phyloP scores from a whole-genome alignment of 768 basidiomycete species.

The Neoboletus subvelutipes region DNA sequence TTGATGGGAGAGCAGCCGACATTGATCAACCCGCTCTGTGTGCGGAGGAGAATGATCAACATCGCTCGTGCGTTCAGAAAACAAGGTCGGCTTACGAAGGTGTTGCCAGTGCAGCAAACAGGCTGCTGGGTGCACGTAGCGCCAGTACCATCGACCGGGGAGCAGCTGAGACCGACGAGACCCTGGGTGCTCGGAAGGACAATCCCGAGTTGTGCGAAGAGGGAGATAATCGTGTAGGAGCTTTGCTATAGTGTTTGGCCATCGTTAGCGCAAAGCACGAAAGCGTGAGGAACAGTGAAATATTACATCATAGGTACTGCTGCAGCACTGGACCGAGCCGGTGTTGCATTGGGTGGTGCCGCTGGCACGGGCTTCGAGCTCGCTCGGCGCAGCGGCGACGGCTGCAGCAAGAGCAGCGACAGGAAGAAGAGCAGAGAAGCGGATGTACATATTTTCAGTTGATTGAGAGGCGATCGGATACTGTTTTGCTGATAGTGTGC shows the following conservation, averaged over 20 bases:
- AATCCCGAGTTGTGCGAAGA: constrained; percentile 2
- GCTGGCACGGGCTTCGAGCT: no score
- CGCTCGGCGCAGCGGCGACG: constrained; percentile 11
- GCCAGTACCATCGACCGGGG: constrained; percentile 1
- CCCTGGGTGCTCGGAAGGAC: background rate
- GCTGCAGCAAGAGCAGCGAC: constrained; percentile 10
- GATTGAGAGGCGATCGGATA: background rate
- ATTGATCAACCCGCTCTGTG: constrained; percentile 6
- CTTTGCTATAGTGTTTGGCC: background rate
- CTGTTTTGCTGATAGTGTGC: background rate
- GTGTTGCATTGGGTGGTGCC: constrained; percentile 6
- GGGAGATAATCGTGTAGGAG: background rate
- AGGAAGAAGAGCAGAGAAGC: constrained; percentile 3
- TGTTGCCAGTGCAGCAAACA: constrained; percentile 18
- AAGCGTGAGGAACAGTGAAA: background rate
- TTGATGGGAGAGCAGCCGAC: constrained; percentile 13
- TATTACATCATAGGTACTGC: background rate
- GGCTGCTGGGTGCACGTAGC: constrained; percentile 11
- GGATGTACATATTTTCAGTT: constrained; percentile 5
- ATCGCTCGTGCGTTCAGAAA: background rate
- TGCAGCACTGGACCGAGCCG: constrained; percentile 10
- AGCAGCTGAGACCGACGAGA: constrained; percentile 10
- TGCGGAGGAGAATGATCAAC: background rate
- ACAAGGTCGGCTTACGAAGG: constrained; percentile 2
- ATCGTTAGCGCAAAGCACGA: background rate